Base-by-base conservation (phyloP, 202 grass and related monocot species). In the Saccharum hybrid region DNA sequence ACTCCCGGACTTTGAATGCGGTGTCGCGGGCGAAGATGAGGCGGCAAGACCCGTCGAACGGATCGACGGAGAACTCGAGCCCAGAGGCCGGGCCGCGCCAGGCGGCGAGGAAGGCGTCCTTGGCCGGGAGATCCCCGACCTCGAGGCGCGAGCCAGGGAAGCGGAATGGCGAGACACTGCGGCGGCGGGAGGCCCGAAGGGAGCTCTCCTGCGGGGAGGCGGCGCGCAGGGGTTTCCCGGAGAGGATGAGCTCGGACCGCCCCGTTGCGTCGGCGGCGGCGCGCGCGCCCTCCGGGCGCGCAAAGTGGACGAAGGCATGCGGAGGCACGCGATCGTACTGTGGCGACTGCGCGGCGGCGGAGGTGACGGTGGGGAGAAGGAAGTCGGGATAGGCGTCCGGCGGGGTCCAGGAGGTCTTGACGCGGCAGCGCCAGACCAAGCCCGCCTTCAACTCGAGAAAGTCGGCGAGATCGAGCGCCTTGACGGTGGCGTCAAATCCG, bases 301-400 rank as follows among this genome's bases (percentile, higher is more conserved):
- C 88, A 54, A 94, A 97, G 82, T 97, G 92, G 67, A 97, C 94
- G 79, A 94, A 97, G 12, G 94, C 92, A 85, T 94, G 94, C 5
- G 94, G 90, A 1, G 84, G 90, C 7, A 97, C 92, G 84, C 76
- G 88, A 0, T 57, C 79, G 72, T 83, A 86, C 14, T 71, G 74
- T 18, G 83, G 88, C 28, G 73, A 69, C 43, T 49, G 42, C 37
- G 74, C 75, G 46, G 39, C 7, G 31, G 36, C 13, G 33, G 73
- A 30, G 8, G 22, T 13, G 51, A 21, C 52, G 11, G 81, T n/a
- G 10, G 75, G 67, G 21, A 64, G 57, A 31, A 77, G 12, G 71
- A 88, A 98, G 70, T 91, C 81, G 12, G 92, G 92, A 65, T 72
- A 84, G n/a, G 95, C 91, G 6, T 90, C 83, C 21, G 74, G 92